These are phyloP conservation scores for Cicer cuneatum DNA, from an alignment of 306 rosid species.

Conservation along the genomic window DNA sequence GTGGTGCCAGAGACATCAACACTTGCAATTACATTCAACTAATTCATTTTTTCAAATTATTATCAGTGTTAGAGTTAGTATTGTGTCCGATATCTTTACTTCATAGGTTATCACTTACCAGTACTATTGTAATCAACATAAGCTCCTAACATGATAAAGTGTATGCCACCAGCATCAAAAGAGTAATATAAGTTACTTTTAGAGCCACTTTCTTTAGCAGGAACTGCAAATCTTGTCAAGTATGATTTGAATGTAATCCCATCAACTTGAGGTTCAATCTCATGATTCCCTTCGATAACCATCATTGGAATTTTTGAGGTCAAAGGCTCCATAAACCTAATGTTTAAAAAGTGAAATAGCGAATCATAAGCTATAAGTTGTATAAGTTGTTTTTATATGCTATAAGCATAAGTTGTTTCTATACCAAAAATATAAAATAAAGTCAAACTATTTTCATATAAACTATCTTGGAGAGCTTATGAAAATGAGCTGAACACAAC, in stretches of 20 bases:
- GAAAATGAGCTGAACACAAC: background rate
- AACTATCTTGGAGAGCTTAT: background rate
- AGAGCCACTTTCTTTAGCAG: constrained; percentile 76
- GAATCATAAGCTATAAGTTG: constrained; percentile 18
- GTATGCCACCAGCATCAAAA: constrained; percentile 84
- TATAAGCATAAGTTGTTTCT: too few relatives aligned
- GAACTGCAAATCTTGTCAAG: constrained; percentile 77
- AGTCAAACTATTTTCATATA: too few relatives aligned
- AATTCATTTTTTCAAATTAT: too few relatives aligned
- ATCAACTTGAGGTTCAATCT: constrained; percentile 87
- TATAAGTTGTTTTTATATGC: background rate
- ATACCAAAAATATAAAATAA: too few relatives aligned
- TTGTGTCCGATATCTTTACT: background rate
- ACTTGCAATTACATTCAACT: too few relatives aligned
- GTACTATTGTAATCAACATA: constrained; percentile 80
- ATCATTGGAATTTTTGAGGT: constrained; percentile 79
- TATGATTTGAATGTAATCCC: constrained; percentile 78
- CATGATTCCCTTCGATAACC: constrained; percentile 97
- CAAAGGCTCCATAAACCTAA: constrained; percentile 89
- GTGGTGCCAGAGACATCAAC: too few relatives aligned
- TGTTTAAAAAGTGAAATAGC: constrained; percentile 18
- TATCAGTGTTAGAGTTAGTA: too few relatives aligned
- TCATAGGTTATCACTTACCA: constrained; percentile 60
- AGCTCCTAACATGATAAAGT: constrained; percentile 88
- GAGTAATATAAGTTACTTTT: constrained; percentile 83